phyloP scores from a whole-genome alignment of 2,329 filamentous ascomycete genomes.

The Fusarium pseudograminearum region DNA sequence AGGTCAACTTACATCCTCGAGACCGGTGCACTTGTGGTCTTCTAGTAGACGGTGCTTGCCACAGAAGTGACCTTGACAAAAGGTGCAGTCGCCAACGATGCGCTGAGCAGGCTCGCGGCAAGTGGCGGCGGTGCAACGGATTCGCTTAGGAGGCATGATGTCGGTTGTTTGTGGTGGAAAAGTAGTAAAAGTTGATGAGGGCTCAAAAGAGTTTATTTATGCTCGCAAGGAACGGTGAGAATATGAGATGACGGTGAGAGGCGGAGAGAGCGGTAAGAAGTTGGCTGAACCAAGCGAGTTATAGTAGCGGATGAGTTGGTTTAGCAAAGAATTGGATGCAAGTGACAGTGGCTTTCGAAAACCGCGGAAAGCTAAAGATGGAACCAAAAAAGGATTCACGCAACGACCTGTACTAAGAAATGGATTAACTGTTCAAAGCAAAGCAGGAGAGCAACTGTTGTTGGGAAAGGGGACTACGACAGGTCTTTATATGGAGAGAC shows the following conservation, averaged over 20 bases:
- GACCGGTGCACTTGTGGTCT: conserved; percentile 89
- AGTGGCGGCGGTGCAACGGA: conserved; percentile 87
- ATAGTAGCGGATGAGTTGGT: not conserved
- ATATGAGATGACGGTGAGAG: conserved; percentile 8
- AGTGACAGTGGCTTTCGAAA: conserved; percentile 34
- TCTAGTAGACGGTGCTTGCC: conserved; percentile 94
- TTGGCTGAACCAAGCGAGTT: conserved; percentile 7
- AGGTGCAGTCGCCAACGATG: conserved; percentile 95
- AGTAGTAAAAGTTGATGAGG: conserved; percentile 6
- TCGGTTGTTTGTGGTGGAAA: conserved; percentile 18
- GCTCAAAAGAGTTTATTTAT: conserved; percentile 8
- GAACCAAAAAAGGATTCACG: conserved; percentile 29
- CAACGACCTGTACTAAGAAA: conserved; percentile 34
- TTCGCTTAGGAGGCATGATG: conserved; percentile 78
- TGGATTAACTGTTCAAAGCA: conserved; percentile 22
- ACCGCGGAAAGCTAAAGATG: conserved; percentile 25
- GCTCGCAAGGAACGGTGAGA: conserved; percentile 35
- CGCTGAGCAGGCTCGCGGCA: conserved; percentile 90
- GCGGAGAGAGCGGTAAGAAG: conserved; percentile 23
- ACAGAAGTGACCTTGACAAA: conserved; percentile 95
- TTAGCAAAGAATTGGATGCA: conserved; percentile 13
- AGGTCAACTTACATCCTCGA: conserved; percentile 79
- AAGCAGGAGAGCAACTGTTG: conserved; percentile 1
- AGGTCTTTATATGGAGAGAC: conserved; percentile 45
- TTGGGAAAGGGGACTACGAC: conserved; percentile 22